Evolutionary conservation across 1,284 basidiomycete genomes (phyloP).

Genomic region (Meripilus lineatus): DNA sequence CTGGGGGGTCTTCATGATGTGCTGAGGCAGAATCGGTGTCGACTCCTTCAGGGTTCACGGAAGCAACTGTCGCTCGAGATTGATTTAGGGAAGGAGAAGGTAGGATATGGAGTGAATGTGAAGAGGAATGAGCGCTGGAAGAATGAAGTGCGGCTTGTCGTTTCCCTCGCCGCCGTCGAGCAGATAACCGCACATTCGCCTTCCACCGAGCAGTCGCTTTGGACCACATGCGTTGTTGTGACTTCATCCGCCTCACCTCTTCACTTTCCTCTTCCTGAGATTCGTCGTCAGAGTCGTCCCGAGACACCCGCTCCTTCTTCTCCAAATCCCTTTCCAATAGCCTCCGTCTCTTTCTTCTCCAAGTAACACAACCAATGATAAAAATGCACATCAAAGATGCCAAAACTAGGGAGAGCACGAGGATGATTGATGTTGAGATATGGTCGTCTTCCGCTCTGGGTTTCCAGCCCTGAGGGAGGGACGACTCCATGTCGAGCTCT

Average conservation of each 20-base stretch:
- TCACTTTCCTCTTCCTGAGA: slow-evolving; percentile 27
- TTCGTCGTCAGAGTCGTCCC: slow-evolving; percentile 28
- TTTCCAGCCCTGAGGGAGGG: slow-evolving; percentile 56
- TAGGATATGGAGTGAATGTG: no score
- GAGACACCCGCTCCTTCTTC: slow-evolving; percentile 30
- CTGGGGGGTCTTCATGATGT: neutral
- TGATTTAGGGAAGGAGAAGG: no score
- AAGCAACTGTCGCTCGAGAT: no score
- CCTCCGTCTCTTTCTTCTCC: slow-evolving; percentile 38
- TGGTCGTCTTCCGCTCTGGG: slow-evolving; percentile 14
- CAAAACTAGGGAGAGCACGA: slow-evolving; percentile 55
- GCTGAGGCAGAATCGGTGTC: neutral
- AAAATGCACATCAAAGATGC: slow-evolving; percentile 51
- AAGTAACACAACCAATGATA: slow-evolving; percentile 53
- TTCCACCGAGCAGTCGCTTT: slow-evolving; percentile 62
- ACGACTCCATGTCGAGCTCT: slow-evolving; percentile 11
- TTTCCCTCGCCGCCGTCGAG: slow-evolving; percentile 44
- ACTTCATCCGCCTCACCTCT: slow-evolving; percentile 39
- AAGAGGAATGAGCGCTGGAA: neutral
- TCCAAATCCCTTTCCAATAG: slow-evolving; percentile 27
- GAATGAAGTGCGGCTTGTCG: slow-evolving; percentile 1
- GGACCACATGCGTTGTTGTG: slow-evolving; percentile 55
- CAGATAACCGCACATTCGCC: slow-evolving; percentile 48
- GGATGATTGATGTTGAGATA: slow-evolving; percentile 40
- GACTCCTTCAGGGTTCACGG: no score